These are phyloP conservation scores for Fusarium sp. DNA, from an alignment of 2,329 filamentous ascomycete species.

Conservation along the genomic window DNA sequence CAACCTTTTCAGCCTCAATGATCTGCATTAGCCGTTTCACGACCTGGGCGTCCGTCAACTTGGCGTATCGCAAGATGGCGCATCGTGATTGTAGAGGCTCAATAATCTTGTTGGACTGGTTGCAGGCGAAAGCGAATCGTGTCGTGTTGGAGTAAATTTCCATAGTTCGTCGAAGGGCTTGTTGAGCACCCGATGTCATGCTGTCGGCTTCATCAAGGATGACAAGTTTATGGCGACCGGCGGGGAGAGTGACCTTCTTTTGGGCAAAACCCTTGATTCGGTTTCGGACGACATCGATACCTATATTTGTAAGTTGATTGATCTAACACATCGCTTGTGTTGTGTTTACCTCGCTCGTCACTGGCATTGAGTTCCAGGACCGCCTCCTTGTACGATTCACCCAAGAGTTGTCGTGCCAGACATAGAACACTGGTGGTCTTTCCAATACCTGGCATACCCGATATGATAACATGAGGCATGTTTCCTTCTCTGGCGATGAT, in stretches of 20 bases:
- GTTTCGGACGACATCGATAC: slow-evolving; percentile 97
- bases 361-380: slow-evolving; percentile 96
- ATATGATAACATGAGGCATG: slow-evolving; percentile 99
- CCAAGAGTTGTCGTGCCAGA: slow-evolving; percentile 89
- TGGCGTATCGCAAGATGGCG: slow-evolving; percentile 92
- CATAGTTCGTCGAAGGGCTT: slow-evolving; percentile 95
- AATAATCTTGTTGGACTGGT: slow-evolving; percentile 99
- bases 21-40: slow-evolving; percentile 93
- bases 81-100: slow-evolving; percentile 98
- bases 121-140: slow-evolving; percentile 97
- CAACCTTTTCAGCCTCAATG: slow-evolving; percentile 89
- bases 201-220: slow-evolving; percentile 98
- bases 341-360: slow-evolving; percentile 81
- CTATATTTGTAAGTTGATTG: slow-evolving; percentile 52
- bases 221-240: slow-evolving; percentile 92
- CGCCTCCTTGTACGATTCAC: slow-evolving; percentile 95
- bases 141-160: slow-evolving; percentile 98
- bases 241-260: slow-evolving; percentile 95
- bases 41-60: slow-evolving; percentile 91
- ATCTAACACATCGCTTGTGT: neutral
- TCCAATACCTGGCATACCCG: slow-evolving; percentile 98
- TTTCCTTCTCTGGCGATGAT: slow-evolving; percentile 99
- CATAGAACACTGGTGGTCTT: slow-evolving; percentile 97
- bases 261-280: slow-evolving; percentile 98
- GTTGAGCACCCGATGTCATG: slow-evolving; percentile 97